A percentile compares a stretch with the other conserved stretches of the same genome.
phyloP scores from a whole-genome alignment of 225 moss, liverwort and hornwort genomes.

The Sphagnum tenellum region DNA sequence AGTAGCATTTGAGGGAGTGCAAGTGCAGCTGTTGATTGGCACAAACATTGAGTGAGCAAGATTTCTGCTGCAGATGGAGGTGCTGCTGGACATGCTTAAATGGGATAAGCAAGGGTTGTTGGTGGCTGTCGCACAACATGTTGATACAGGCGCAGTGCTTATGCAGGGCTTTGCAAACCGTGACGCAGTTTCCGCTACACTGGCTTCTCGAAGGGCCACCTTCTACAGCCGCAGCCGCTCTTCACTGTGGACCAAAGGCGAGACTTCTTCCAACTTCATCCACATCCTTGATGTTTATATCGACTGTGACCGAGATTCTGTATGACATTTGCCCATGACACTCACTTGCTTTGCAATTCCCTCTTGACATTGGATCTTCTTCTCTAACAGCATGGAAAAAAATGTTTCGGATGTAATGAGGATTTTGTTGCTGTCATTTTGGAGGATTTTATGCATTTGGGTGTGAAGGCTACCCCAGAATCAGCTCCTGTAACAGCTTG shows the following conservation, averaged over 20 bases:
- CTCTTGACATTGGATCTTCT: too few species aligned
- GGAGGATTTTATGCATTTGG: not conserved
- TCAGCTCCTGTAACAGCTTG: slow-evolving; percentile 24
- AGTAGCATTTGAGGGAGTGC: too few species aligned
- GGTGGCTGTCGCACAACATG: slow-evolving; percentile 84
- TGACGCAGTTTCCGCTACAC: slow-evolving; percentile 89
- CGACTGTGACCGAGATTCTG: slow-evolving; percentile 99
- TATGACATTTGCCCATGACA: slow-evolving; percentile 26
- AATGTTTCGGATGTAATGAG: not conserved
- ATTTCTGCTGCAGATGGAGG: slow-evolving; percentile 41
- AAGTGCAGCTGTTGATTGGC: not conserved
- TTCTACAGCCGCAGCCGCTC: slow-evolving; percentile 94
- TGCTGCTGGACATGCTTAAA: slow-evolving; percentile 68
- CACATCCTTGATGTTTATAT: slow-evolving; percentile 81
- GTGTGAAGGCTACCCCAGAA: slow-evolving; percentile 7
- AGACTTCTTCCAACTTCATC: slow-evolving; percentile 91
- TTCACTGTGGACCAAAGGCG: slow-evolving; percentile 98
- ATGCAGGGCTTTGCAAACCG: slow-evolving; percentile 96
- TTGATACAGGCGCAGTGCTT: slow-evolving; percentile 89
- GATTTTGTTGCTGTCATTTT: not conserved
- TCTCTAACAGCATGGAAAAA: too few species aligned
- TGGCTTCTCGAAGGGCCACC: slow-evolving; percentile 80
- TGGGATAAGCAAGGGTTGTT: slow-evolving; percentile 94
- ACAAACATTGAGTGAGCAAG: not conserved
- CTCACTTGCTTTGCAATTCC: not conserved